A percentile compares a stretch with the other conserved stretches of the same genome.
phyloP scores from a whole-genome alignment of 2,329 filamentous ascomycete genomes.

The Diaporthe batatas region DNA sequence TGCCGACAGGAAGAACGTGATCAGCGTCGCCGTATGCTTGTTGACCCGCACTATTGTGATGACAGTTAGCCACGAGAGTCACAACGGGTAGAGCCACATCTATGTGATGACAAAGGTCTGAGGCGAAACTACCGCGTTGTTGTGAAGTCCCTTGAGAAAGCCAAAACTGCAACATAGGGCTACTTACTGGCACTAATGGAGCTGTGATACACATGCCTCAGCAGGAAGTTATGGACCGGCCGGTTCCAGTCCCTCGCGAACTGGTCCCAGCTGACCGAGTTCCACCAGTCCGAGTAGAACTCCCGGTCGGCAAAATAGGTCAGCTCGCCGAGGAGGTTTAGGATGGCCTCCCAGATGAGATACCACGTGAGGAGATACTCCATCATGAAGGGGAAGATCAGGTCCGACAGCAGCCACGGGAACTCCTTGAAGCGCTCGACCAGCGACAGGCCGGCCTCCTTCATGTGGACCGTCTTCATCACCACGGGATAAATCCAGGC shows the following conservation, averaged over 20 bases:
- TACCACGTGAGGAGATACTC: conserved; percentile 85
- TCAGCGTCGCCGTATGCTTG: conserved; percentile 78
- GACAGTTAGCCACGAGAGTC: background rate
- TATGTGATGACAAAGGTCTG: too few relatives aligned
- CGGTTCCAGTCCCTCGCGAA: conserved; percentile 86
- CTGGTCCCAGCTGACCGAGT: conserved; percentile 77
- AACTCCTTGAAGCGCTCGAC: conserved; percentile 74
- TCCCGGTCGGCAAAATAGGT: conserved; percentile 82
- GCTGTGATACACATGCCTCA: conserved; percentile 84
- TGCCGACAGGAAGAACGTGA: conserved; percentile 80
- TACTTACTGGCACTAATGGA: conserved; percentile 73
- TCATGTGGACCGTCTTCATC: conserved; percentile 74
- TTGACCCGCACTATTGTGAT: conserved; percentile 67
- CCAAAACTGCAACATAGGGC: too few relatives aligned
- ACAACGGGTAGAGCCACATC: background rate
- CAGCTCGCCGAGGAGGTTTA: conserved; percentile 82
- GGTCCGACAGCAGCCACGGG: conserved; percentile 80
- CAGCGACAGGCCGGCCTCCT: conserved; percentile 73
- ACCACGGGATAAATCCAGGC: conserved; percentile 83
- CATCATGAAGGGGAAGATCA: conserved; percentile 84
- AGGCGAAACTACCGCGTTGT: background rate
- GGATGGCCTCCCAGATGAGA: conserved; percentile 81
- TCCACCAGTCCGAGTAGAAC: conserved; percentile 78
- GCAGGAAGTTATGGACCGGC: conserved; percentile 82
- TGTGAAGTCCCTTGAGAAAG: background rate